Base-by-base conservation (phyloP, 208 protist species). In the Leptomonas pyrrhocoris region DNA sequence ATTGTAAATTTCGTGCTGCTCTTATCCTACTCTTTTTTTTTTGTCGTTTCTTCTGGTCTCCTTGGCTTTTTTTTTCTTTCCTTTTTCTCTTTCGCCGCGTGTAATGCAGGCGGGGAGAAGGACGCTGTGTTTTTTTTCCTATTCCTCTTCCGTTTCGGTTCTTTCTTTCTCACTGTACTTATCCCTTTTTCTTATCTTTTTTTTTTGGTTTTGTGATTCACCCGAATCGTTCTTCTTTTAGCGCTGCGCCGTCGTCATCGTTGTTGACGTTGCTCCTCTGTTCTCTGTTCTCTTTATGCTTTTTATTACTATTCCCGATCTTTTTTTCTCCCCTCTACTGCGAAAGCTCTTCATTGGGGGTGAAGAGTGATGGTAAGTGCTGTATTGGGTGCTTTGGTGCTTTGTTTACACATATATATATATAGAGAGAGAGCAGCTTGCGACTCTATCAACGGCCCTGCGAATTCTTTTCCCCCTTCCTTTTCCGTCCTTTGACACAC, bases 101-200 rank as follows among this genome's bases (percentile, higher is more conserved):
- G n/a, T n/a, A n/a, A n/a, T n/a, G n/a, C n/a, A n/a, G n/a, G n/a
- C n/a, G n/a, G n/a, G n/a, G n/a, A n/a, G n/a, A n/a, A n/a, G n/a
- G n/a, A n/a, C n/a, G n/a, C 57, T 49, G 21, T 57, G 62, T 50
- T 25, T 16, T 57, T 69, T 74, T 64, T 38, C 16, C 15, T 49
- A 62, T 1, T 56, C 40, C 27, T 15, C 51, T 38, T 58, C 36
- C 49, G 45, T 30, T 31, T 40, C n/a, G n/a, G n/a, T n/a, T n/a
- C n/a, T n/a, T n/a, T 54, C 30, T 45, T 56, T 25, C 36, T 27
- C 16, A 12, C 36, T n/a, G 21, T 23, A 21, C 42, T 15, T 53
- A 12, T 40, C 5, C 30, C 48, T 43, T 28, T 6, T 21, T 51
- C 18, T 45, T 72, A 36, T 25, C 38, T 68, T 34, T 70, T 31